These are phyloP conservation scores for Cercospora janseana DNA, from an alignment of 2,329 filamentous ascomycete species.

Conservation along the genomic window DNA sequence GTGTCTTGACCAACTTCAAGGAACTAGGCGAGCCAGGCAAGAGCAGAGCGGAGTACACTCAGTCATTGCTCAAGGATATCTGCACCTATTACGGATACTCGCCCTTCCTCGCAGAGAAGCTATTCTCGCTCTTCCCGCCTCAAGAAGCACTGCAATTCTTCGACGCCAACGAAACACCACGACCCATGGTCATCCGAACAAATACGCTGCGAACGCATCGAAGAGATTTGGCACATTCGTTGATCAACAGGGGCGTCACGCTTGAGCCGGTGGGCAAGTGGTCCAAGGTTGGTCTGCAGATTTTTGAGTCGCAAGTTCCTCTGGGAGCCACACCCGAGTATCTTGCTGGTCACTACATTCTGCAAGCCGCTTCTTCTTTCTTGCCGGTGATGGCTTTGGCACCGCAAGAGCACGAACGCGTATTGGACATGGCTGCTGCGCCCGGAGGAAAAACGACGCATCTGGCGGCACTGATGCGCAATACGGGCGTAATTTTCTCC, in stretches of 20 bases:
- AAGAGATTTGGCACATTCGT: constrained; percentile 80
- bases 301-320: constrained; percentile 86
- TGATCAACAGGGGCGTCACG: constrained; percentile 95
- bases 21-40: constrained; percentile 76
- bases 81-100: constrained; percentile 98
- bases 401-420: constrained; percentile 86
- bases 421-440: constrained; percentile 92
- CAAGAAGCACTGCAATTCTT: constrained; percentile 97
- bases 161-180: constrained; percentile 93
- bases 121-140: constrained; percentile 87
- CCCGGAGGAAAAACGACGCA: constrained; percentile 96
- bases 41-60: constrained; percentile 83
- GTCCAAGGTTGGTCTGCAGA: constrained; percentile 95
- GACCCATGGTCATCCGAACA: constrained; percentile 92
- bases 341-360: constrained; percentile 93
- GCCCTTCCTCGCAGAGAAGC: constrained; percentile 89
- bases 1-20: constrained; percentile 84
- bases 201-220: constrained; percentile 82
- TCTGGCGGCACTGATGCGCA: constrained; percentile 95
- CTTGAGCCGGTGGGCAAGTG: constrained; percentile 97
- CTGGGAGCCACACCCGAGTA: constrained; percentile 97
- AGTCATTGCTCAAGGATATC: constrained; percentile 83
- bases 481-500: constrained; percentile 91
- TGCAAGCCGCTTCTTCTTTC: constrained; percentile 95
- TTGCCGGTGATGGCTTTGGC: constrained; percentile 96